A percentile compares a stretch with the other conserved stretches of the same genome.
Conservation (phyloP, 768 basidiomycete species). For the Termitomyces sp. region DNA sequence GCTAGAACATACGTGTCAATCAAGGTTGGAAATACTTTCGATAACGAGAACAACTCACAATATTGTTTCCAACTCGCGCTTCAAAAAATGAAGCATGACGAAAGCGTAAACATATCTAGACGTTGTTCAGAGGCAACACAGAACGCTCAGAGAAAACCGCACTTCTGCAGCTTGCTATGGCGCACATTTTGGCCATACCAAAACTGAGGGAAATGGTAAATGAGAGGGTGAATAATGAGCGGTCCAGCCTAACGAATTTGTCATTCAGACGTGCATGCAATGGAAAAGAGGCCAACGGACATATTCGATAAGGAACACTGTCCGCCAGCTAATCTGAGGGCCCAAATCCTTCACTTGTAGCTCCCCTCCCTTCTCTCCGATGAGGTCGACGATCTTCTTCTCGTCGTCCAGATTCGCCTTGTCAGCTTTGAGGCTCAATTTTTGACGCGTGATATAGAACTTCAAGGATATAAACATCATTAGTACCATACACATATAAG, state of each 20-base stretch:
- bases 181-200: constrained; percentile 69
- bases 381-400: constrained; percentile 52
- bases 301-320: constrained; percentile 93
- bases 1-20: constrained; percentile 29
- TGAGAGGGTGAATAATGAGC: constrained; percentile 80
- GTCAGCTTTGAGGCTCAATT: constrained; percentile 60
- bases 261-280: background rate
- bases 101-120: constrained; percentile 62
- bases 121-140: constrained; percentile 4
- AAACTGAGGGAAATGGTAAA: constrained; percentile 67
- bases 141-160: background rate
- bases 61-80: constrained; percentile 89
- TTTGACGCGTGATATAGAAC: constrained; percentile 74
- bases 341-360: constrained; percentile 88
- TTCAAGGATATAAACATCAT: constrained; percentile 25
- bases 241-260: constrained; percentile 66
- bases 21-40: background rate
- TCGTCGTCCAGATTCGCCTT: constrained; percentile 63
- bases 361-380: constrained; percentile 56
- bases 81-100: constrained; percentile 83
- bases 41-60: constrained; percentile 50
- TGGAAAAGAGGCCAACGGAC: constrained; percentile 43
- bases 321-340: constrained; percentile 83
- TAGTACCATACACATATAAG: background rate
- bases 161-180: constrained; percentile 80